phyloP scores from a whole-genome alignment of 495 filamentous ascomycete genomes.

The Letharia lupina region DNA sequence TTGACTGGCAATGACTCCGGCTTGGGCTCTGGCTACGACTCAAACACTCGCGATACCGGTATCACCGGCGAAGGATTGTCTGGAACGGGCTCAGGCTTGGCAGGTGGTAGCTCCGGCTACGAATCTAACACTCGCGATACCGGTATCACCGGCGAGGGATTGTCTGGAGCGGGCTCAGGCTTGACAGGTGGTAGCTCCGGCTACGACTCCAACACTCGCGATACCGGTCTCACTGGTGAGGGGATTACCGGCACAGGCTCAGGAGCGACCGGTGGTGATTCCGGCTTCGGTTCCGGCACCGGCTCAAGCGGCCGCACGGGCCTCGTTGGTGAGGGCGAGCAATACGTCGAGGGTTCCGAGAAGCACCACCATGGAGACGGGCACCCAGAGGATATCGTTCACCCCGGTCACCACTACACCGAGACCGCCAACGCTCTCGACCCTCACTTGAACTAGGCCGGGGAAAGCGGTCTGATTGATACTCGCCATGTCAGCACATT shows the following conservation, averaged over 20 bases:
- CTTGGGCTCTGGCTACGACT: conserved; percentile 18
- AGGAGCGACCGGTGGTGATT: neutral
- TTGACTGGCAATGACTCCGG: conserved; percentile 14
- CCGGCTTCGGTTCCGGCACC: neutral
- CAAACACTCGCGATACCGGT: conserved; percentile 8
- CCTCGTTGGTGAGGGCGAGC: conserved; percentile 37
- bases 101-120: neutral
- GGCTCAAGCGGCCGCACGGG: conserved; percentile 22
- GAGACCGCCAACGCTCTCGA: conserved; percentile 24
- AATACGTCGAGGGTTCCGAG: conserved; percentile 38
- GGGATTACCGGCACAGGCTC: neutral
- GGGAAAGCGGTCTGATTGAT: neutral
- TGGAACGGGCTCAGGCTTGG: conserved; percentile 5
- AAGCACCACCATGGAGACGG: conserved; percentile 30
- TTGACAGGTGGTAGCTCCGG: neutral
- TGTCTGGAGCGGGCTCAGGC: conserved; percentile 3
- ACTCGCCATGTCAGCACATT: neutral
- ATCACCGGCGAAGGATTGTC: neutral
- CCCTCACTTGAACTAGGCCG: conserved; percentile 27
- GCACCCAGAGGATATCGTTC: conserved; percentile 23
- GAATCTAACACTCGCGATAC: conserved; percentile 3
- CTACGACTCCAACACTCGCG: neutral
- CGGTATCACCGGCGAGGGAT: conserved; percentile 2
- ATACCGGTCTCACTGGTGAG: conserved; percentile 1
- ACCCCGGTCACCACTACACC: conserved; percentile 24